phyloP scores from a whole-genome alignment of 2,329 filamentous ascomycete species.

The Talaromyces sp. region DNA sequence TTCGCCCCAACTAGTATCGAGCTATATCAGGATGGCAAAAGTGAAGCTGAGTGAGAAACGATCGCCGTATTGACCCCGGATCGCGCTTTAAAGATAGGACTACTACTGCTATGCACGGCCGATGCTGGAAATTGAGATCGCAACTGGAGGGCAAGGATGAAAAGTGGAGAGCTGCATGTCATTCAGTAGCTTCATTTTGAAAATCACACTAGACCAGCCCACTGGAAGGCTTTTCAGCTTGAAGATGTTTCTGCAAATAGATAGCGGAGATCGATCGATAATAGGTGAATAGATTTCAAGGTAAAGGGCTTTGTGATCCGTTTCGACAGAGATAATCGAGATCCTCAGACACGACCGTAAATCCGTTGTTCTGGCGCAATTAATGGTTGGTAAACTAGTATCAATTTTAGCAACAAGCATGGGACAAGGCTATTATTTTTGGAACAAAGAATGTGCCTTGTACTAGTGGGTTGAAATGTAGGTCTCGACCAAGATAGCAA shows the following conservation, averaged over 20 bases:
- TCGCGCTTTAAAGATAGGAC: not conserved
- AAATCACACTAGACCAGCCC: not conserved
- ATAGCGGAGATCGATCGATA: not conserved
- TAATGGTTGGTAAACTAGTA: not conserved
- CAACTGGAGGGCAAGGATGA: not conserved
- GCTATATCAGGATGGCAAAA: not conserved
- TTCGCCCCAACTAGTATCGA: not conserved
- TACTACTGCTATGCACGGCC: not conserved
- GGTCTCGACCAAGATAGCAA: not conserved
- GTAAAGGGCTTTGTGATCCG: not conserved
- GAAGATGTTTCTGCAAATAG: not conserved
- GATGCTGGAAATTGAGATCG: not conserved
- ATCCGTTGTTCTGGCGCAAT: not conserved
- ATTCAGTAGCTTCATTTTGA: not conserved
- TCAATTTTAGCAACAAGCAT: not conserved
- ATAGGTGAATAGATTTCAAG: not conserved
- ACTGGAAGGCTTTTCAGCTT: not conserved
- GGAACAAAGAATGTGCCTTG: not conserved
- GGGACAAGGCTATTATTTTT: not conserved
- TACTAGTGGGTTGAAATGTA: not conserved
- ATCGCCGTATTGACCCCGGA: not conserved
- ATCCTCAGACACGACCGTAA: constrained; percentile 1
- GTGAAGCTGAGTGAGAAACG: not conserved
- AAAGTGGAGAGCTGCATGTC: not conserved
- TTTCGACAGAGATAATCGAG: constrained; percentile 1